Evolutionary conservation across 345 rosid species (phyloP).

Genomic region (Euclidium syriacum): DNA sequence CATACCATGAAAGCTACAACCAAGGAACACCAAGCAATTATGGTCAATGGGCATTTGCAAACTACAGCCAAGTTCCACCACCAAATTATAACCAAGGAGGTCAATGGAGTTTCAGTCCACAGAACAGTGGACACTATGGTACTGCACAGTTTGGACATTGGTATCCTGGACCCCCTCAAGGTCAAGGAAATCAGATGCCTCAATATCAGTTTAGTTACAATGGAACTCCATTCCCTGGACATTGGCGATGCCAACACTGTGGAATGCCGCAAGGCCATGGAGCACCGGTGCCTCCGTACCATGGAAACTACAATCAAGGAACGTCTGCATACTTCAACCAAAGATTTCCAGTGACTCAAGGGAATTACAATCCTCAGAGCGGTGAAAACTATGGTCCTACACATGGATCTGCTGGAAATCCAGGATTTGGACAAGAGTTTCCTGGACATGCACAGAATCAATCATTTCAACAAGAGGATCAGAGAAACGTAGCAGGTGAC

Average conservation of each 20-base stretch:
- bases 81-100: slow-evolving; percentile 36
- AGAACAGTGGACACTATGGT: slow-evolving; percentile 1
- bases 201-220: slow-evolving; percentile 19
- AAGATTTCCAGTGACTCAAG: slow-evolving; percentile 21
- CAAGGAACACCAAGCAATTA: slow-evolving; percentile 30
- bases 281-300: slow-evolving; percentile 27
- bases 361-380: slow-evolving; percentile 25
- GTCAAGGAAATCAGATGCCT: slow-evolving; percentile 11
- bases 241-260: slow-evolving; percentile 32
- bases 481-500: slow-evolving; percentile 37
- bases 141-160: slow-evolving; percentile 16
- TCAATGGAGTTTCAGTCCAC: slow-evolving; percentile 28
- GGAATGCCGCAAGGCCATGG: slow-evolving; percentile 40
- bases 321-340: slow-evolving; percentile 32
- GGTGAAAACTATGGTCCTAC: slow-evolving; percentile 29
- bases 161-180: not conserved
- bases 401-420: slow-evolving; percentile 12
- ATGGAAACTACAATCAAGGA: slow-evolving; percentile 27
- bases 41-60: slow-evolving; percentile 33
- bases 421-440: not conserved
- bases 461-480: slow-evolving; percentile 35
- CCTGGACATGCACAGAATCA: slow-evolving; percentile 14
- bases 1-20: slow-evolving; percentile 29
- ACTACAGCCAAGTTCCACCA: slow-evolving; percentile 30
- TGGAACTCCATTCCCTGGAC: slow-evolving; percentile 11